These are phyloP conservation scores for Fusarium globosum DNA, from an alignment of 2,329 filamentous ascomycete genomes.

Conservation along the genomic window DNA sequence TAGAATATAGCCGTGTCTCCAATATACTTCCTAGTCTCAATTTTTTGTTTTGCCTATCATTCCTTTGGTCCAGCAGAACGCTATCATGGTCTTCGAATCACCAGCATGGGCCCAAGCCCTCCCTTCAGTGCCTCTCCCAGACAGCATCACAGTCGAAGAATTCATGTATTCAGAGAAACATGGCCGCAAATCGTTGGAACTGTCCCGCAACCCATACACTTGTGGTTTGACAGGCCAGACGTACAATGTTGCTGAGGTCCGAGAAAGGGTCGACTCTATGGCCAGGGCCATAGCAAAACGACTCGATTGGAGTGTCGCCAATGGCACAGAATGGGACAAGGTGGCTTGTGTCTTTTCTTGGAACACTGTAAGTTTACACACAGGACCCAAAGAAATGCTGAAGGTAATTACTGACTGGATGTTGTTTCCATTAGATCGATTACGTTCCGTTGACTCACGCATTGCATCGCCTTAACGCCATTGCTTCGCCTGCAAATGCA, in stretches of 20 bases:
- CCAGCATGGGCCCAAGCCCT: background rate
- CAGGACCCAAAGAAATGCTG: rapidly evolving
- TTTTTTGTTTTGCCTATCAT: rapidly evolving
- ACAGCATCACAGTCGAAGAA: background rate
- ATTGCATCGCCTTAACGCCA: background rate
- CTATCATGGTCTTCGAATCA: background rate
- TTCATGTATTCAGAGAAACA: background rate
- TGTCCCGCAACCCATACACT: background rate
- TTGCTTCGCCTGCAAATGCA: background rate
- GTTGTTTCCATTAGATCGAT: background rate
- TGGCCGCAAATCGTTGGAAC: background rate
- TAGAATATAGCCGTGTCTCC: background rate
- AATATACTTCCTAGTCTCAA: rapidly evolving
- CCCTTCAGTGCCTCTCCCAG: background rate
- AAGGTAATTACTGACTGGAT: background rate
- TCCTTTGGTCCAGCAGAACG: no score
- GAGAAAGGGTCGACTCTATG: background rate
- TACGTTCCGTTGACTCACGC: background rate
- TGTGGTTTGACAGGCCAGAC: background rate
- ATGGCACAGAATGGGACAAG: background rate
- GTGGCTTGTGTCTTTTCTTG: background rate
- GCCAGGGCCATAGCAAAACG: background rate
- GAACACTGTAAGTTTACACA: background rate
- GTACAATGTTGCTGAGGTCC: background rate
- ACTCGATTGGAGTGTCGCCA: background rate